Evolutionary conservation across 2,329 filamentous ascomycete genomes (phyloP), one percentile per base, ranked within the genome.

Genomic region (Elsinoe australis): DNA sequence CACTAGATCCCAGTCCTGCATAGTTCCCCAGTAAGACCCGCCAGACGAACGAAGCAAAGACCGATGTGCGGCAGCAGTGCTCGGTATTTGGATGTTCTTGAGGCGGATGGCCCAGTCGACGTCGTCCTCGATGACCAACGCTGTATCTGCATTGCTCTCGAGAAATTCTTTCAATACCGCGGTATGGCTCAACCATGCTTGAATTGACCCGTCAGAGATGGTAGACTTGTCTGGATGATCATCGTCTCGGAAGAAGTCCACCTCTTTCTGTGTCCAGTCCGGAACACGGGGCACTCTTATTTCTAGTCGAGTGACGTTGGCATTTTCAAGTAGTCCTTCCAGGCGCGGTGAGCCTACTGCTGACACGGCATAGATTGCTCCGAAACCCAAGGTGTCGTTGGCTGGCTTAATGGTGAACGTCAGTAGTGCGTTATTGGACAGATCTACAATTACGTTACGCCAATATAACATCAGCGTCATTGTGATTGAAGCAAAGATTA

Each of bases 61-160:
- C 15, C 32, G 45, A 15, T 55, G 33, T 35, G 52, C 42, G 49
- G 49, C 34, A 49, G 47, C 48, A 54, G 56, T 9, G 64, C 59
- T 5, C 2, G 67, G 66, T 9, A 67, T 55, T 48, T 69, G 66
- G 9, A 62, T 49, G 47, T 61, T 66, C 49, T 64, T 63, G 19
- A 70, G 60, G n/a, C 64, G 64, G 22, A 70, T 65, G 52, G 69
- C 67, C 64, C 65, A 70, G 49, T 70, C 67, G 21, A 69, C 65
- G 51, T 70, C 67, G 55, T 70, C 67, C 56, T 70, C 67, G 28
- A 70, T 62, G 15, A 70, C 66, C 46, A 70, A 58, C 1, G 66
- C 67, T 1, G 67, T 68, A 53, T 68, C 64, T 10, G 62, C 58
- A 31, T 61, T 65, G 22, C 65, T 67, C 4, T 62, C 58, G 17